Base-by-base conservation (phyloP, 2,329 filamentous ascomycete genomes). In the Pseudogymnoascus sp. region DNA sequence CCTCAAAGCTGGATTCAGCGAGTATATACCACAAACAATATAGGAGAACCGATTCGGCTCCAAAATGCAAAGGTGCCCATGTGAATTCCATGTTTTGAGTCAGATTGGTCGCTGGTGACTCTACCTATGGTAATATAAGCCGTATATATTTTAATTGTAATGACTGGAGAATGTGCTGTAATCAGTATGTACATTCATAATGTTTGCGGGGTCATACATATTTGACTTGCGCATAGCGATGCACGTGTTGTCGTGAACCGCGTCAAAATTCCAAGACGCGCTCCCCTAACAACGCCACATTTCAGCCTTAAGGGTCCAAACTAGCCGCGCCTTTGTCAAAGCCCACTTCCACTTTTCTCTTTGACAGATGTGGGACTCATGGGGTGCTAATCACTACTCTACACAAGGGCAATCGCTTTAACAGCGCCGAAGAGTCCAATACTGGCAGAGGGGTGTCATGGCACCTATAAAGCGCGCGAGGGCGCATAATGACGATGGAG, bases 221-320 rank as follows among this genome's bases (percentile, higher is more conserved):
- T 54, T 18, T 18, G 18, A 18, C 18, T 18, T 18, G 18, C 18
- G 18, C 16, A n/a, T 28, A 18, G n/a, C 11, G 14, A 6, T 18
- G 47, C 47, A 54, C 47, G 47, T 54, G 47, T 20, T 54, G 47
- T 54, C 47, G 47, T 35, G 47, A 54, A 54, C 47, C 47, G 47
- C 47, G 47, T 54, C 47, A 54, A 37, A 54, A 54, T 35, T 54
- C 47, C 28, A 4, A 54, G 47, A 54, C 47, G 47, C 47, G 47
- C 47, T 54, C 16, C 33, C 47, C 11, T 20, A 33, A 54, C 47
- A 35, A 33, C 47, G 16, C 47, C 47, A 54, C 47, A 7, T 33
- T 33, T 54, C 28, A 54, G 28, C 47, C 47, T 54, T 54, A 54
- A 33, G 47, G 47, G 28, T 54, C 47, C 47, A 54, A 35, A 33